Percentiles rank a stretch among this genome's conserved stretches.
Conservation (phyloP, 2,329 filamentous ascomycete genomes). For the Mollisia scopiformis region DNA sequence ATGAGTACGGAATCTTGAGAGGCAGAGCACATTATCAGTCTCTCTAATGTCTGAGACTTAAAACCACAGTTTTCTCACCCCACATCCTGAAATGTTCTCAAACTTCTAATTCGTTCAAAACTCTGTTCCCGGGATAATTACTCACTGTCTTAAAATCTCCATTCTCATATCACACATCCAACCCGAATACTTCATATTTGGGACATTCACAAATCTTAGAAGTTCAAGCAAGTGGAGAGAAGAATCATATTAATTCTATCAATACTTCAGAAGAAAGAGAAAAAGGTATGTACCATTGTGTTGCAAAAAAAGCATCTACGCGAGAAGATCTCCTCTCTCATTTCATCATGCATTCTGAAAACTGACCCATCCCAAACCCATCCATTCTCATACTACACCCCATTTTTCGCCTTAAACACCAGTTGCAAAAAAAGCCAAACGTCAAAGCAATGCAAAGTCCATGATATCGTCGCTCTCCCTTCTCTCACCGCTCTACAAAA, state of each 20-base stretch:
- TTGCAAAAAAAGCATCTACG: neutral
- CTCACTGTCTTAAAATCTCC: too few species aligned
- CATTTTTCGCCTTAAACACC: neutral
- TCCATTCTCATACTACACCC: neutral
- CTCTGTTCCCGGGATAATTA: too few species aligned
- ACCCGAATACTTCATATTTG: too few species aligned
- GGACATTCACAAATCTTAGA: too few species aligned
- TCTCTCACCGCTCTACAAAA: slow-evolving; percentile 54
- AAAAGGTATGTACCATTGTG: neutral
- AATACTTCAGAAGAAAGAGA: neutral
- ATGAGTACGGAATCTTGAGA: too few species aligned
- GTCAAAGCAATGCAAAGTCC: neutral
- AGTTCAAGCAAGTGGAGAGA: too few species aligned
- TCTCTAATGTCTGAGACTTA: too few species aligned
- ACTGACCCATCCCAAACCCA: neutral
- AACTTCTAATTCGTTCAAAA: too few species aligned
- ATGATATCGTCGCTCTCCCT: neutral
- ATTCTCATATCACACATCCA: too few species aligned
- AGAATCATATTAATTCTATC: slow-evolving; percentile 2
- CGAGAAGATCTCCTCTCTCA: neutral
- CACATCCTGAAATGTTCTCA: too few species aligned
- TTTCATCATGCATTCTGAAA: slow-evolving; percentile 1
- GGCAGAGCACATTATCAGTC: too few species aligned
- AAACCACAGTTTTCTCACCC: too few species aligned
- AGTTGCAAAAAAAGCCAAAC: neutral